Percentiles rank a stretch among this genome's conserved stretches.
Conservation (phyloP, 2,329 filamentous ascomycete species). For the Calonectria hawksworthii region DNA sequence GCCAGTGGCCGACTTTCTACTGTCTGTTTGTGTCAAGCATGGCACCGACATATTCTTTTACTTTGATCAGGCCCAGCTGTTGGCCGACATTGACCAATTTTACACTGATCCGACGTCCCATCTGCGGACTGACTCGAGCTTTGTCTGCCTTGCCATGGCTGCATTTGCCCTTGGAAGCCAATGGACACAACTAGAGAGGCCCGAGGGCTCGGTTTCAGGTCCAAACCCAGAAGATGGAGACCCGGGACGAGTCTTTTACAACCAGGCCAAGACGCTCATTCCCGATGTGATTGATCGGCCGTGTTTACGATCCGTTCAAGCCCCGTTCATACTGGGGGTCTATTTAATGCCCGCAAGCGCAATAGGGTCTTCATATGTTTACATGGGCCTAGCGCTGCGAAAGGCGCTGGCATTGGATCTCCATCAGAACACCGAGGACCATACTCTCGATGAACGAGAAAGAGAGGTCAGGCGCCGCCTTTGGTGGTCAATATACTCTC, state of each 20-base stretch:
- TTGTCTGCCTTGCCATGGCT: conserved; percentile 45
- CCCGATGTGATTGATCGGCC: conserved; percentile 52
- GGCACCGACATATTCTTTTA: conserved; percentile 48
- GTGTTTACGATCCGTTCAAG: conserved; percentile 50
- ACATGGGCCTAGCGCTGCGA: conserved; percentile 47
- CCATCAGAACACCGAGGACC: conserved; percentile 45
- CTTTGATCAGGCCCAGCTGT: conserved; percentile 46
- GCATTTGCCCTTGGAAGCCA: conserved; percentile 51
- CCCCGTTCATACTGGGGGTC: conserved; percentile 50
- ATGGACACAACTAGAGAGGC: conserved; percentile 49
- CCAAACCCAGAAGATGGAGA: conserved; percentile 34
- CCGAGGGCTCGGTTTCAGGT: conserved; percentile 22
- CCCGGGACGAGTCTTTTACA: conserved; percentile 49
- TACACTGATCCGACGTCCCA: conserved; percentile 38
- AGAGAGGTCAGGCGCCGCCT: conserved; percentile 40
- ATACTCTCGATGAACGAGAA: conserved; percentile 37
- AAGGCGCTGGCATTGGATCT: conserved; percentile 48
- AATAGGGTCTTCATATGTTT: conserved; percentile 51
- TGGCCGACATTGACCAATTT: conserved; percentile 43
- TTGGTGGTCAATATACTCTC: conserved; percentile 50
- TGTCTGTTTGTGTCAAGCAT: conserved; percentile 47
- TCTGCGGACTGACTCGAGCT: conserved; percentile 41
- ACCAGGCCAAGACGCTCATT: conserved; percentile 47
- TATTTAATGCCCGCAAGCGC: conserved; percentile 53
- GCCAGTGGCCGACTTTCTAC: conserved; percentile 46